Evolutionary conservation across 345 rosid genomes (phyloP), one percentile per base, ranked within the genome.

Genomic region (Camelina neglecta): DNA sequence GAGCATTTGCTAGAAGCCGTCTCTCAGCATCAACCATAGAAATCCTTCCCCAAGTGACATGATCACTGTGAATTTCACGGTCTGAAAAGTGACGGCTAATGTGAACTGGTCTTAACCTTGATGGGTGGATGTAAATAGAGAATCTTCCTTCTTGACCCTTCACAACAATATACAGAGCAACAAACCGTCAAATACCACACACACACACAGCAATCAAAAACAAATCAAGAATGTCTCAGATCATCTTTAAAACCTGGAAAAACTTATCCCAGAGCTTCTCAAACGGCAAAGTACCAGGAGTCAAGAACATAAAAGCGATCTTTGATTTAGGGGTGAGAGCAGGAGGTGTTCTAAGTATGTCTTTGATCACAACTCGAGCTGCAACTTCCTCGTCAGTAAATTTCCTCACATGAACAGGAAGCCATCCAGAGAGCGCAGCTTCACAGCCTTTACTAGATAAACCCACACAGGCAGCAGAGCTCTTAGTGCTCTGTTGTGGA

Each of bases 1-100:
- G 90, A 80, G 99, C 99, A 53, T 78, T 85, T 5, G 95, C 99
- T 73, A 96, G 67, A 63, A 96, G 86, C 60, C 99, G 84, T 75
- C 83, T 89, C 88, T 96, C 99, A 2, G 99, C 99, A 83, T 93
- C 97, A 82, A 96, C 83, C 99, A 96, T 96, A 15, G 99, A 89
- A 33, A 96, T 91, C 77, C 87, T 91, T 63, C 99, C 99, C 99
- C 99, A 96, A 6, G 89, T 84, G 58, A 96, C 98, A 86, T 85
- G 84, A 45, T 85, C 87, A 20, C 98, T 89, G 44, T 82, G 90
- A 68, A 93, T 83, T 49, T 93, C 98, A 23, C 84, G 81, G 82
- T 93, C 83, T 15, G 85, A 56, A 61, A 93, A 93, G 83, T 89
- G 90, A 50, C 81, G 91, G 83, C 96, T 93, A 39, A 80, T 72